Evolutionary conservation across 352 stramenopile genomes (phyloP), one percentile per base, ranked within the genome.

Genomic region (Pythium dissimile): DNA sequence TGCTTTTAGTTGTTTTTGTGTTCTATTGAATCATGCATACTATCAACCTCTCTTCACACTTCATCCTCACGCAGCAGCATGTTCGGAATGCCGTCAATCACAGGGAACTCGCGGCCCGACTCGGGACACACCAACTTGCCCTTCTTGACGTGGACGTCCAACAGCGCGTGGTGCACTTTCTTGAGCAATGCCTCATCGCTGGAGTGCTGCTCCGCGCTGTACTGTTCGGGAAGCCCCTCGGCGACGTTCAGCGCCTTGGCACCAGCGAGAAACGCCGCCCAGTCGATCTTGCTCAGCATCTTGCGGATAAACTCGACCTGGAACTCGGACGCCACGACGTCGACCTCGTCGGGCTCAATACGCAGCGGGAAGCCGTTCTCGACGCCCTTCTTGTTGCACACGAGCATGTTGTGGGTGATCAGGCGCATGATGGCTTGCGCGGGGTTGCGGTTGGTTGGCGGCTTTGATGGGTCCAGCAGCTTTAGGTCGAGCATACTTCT

Each of bases 51-150:
- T 69, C n/a, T n/a, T n/a, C n/a, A 96, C n/a, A 96, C 83, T 65
- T 96, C 87, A 58, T 96, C 87, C 62, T 96, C 87, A 45, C 86
- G 83, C 59, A 96, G 62, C 38, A 98, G 86, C 95, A 99, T 98
- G 78, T 99, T 99, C 8, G 96, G 95, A 69, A 99, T 99, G 55
- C 94, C 85, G 54, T 99, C 91, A 46, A 97, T 89, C 49, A 99
- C 97, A 18, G 93, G 87, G 74, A 99, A 99, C 51, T 91, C 88
- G 15, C 96, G 85, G 26, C 92, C 94, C 15, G 96, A 98, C 78
- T 98, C 93, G 13, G 96, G 96, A 64, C 97, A 99, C 11, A 99
- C 67, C 30, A 99, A 83, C 48, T 85, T 85, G 28, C 96, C 97
- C 64, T 99, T 89, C 61, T 98, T 87, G 21, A 99, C 90, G 62